phyloP scores from a whole-genome alignment of 1,284 basidiomycete species.

The Cryptococcus amylolentus region DNA sequence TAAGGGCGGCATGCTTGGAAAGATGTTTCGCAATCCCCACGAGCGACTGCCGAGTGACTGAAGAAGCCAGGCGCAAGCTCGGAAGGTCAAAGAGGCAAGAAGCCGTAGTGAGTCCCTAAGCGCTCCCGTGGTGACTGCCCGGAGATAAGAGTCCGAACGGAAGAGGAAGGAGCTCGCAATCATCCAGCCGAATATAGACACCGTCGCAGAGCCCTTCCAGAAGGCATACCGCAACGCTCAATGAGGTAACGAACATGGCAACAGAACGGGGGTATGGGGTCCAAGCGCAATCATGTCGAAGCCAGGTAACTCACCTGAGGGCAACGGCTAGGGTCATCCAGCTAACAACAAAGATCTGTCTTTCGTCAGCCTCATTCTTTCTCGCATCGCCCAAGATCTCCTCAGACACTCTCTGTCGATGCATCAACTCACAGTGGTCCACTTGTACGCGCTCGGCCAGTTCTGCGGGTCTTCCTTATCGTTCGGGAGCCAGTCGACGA shows the following conservation, averaged over 20 bases:
- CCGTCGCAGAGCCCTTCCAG: no score
- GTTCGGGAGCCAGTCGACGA: conserved; percentile 44
- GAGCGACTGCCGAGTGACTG: no score
- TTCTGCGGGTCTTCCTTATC: conserved; percentile 42
- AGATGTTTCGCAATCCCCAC: no score
- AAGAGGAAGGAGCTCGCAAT: background rate
- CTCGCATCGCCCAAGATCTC: background rate
- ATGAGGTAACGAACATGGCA: no score
- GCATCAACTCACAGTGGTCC: conserved; percentile 22
- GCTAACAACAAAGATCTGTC: conserved; percentile 18
- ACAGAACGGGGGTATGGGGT: no score
- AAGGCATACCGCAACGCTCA: no score
- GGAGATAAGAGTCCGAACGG: background rate
- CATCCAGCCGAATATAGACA: no score
- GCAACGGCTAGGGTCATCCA: conserved; percentile 39
- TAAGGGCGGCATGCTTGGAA: no score
- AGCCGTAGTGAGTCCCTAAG: no score
- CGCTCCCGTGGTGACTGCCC: background rate
- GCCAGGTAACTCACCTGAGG: conserved; percentile 11
- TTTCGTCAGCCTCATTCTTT: background rate
- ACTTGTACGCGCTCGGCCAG: conserved; percentile 34
- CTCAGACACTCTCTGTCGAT: background rate
- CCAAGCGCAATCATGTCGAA: no score
- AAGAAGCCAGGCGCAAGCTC: no score
- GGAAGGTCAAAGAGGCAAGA: no score